Conservation (phyloP, 768 basidiomycete genomes). For the Pleurotus eryngii region DNA sequence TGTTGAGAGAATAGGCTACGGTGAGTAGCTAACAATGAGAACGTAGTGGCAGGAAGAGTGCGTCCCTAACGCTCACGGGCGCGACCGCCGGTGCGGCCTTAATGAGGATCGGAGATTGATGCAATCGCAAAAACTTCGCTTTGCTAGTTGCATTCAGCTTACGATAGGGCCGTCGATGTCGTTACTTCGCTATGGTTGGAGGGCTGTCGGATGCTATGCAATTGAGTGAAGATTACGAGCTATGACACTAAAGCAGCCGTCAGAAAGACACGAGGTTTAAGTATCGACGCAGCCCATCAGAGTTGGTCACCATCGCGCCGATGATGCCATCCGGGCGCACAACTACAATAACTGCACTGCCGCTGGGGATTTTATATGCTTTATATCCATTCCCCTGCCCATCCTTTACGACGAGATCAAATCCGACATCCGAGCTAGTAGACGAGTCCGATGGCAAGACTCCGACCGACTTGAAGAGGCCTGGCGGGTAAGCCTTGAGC, state of each 20-base stretch:
- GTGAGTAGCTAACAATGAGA: too few species aligned
- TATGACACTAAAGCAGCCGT: too few species aligned
- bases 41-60: too few species aligned
- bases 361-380: background rate
- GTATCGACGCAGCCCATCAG: background rate
- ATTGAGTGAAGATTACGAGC: too few species aligned
- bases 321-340: background rate
- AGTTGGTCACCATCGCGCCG: background rate
- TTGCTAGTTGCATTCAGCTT: too few species aligned
- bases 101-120: too few species aligned
- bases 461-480: background rate
- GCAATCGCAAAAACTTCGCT: too few species aligned
- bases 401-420: background rate
- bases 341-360: background rate
- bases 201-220: too few species aligned
- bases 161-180: too few species aligned
- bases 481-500: background rate
- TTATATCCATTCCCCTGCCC: background rate
- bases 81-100: too few species aligned
- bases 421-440: background rate
- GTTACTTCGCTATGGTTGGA: too few species aligned
- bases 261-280: background rate
- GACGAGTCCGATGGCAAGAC: background rate
- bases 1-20: background rate
- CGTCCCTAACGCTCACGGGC: too few species aligned